Evolutionary conservation across 768 basidiomycete species (phyloP).

Genomic region (Termitomyces sp.): DNA sequence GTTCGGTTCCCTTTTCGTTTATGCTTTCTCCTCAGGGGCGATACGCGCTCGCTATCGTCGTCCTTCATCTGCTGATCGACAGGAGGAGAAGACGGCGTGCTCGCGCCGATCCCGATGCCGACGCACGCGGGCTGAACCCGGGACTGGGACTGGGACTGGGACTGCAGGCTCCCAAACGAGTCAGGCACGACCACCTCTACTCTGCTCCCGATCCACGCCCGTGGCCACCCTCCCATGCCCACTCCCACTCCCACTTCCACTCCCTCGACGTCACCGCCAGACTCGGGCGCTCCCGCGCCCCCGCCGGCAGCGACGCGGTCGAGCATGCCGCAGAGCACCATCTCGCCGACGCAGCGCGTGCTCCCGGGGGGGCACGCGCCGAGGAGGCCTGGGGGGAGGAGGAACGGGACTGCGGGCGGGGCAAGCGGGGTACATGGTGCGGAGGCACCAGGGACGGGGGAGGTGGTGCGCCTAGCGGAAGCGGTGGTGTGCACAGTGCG

Average conservation of each 20-base stretch:
- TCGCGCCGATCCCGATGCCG: too few relatives aligned
- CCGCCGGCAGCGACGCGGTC: conserved; percentile 12
- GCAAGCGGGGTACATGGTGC: too few relatives aligned
- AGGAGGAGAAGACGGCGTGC: too few relatives aligned
- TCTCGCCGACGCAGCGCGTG: conserved; percentile 18
- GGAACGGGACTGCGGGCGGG: conserved; percentile 4
- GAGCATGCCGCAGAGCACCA: conserved; percentile 22
- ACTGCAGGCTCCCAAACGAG: too few relatives aligned
- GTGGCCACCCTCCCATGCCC: conserved; percentile 12
- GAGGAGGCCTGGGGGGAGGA: conserved; percentile 11
- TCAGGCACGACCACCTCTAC: not conserved
- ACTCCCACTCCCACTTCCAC: too few relatives aligned
- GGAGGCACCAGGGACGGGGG: too few relatives aligned
- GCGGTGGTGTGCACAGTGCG: not conserved
- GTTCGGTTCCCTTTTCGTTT: not conserved
- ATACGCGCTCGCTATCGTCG: too few relatives aligned
- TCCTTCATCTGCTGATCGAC: too few relatives aligned
- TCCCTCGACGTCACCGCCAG: not conserved
- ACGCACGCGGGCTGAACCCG: too few relatives aligned
- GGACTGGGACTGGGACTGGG: too few relatives aligned
- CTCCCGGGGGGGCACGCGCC: not conserved
- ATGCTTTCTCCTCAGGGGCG: too few relatives aligned
- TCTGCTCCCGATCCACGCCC: conserved; percentile 13
- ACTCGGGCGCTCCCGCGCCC: not conserved
- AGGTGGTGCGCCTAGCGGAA: not conserved